phyloP scores from a whole-genome alignment of 441 rosid genomes.

The Geranium incanum region DNA sequence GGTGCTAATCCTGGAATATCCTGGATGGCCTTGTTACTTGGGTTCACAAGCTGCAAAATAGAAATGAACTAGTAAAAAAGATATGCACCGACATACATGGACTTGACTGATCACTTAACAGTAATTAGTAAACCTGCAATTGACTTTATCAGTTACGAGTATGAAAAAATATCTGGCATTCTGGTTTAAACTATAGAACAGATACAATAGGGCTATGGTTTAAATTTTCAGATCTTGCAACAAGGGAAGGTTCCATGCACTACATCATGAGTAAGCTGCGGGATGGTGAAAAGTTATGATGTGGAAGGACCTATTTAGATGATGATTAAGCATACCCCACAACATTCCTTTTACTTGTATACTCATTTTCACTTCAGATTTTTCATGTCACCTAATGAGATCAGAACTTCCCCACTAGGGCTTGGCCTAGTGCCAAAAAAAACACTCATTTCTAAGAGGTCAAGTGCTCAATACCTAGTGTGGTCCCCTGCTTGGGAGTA shows the following conservation, averaged over 20 bases:
- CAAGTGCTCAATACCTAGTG: no score
- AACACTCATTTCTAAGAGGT: no score
- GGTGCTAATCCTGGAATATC: conserved; percentile 90
- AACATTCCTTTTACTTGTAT: not conserved
- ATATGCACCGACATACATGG: not conserved
- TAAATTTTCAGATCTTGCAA: no score
- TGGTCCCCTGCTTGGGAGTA: no score
- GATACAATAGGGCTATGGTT: no score
- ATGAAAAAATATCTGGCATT: no score
- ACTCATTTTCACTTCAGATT: not conserved
- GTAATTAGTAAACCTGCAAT: not conserved
- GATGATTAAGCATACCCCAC: not conserved
- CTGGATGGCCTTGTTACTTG: conserved; percentile 81
- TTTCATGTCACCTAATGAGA: not conserved
- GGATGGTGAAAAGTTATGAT: not conserved
- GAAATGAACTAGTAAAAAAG: not conserved
- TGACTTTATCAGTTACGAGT: not conserved
- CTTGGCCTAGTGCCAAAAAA: no score
- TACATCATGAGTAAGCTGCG: not conserved
- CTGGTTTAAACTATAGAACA: no score
- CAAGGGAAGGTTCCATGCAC: no score
- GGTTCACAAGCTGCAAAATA: conserved; percentile 62
- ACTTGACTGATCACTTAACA: not conserved
- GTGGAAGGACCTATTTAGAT: not conserved
- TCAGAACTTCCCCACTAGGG: no score